These are phyloP conservation scores for Asterella californica DNA, from an alignment of 225 moss, liverwort and hornwort species.

Conservation along the genomic window DNA sequence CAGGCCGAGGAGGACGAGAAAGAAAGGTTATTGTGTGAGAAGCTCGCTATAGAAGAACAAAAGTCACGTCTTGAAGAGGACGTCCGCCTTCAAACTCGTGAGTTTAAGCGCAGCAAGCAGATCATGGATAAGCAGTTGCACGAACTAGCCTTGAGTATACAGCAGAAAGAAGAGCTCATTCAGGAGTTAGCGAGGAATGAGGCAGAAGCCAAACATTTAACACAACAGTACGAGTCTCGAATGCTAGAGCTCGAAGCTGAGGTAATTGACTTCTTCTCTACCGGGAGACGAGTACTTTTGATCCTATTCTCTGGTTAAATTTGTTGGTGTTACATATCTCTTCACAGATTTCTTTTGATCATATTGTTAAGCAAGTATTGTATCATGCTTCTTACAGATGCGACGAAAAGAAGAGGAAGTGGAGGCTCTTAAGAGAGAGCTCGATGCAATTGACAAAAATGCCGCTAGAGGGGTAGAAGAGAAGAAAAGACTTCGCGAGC, in stretches of 20 bases:
- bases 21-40: constrained; percentile 51
- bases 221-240: constrained; percentile 61
- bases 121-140: constrained; percentile 85
- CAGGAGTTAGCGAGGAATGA: constrained; percentile 69
- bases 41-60: constrained; percentile 72
- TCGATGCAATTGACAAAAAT: constrained; percentile 72
- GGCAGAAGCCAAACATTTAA: constrained; percentile 69
- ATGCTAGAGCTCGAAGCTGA: constrained; percentile 86
- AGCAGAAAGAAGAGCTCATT: constrained; percentile 70
- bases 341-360: background rate
- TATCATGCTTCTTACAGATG: constrained; percentile 44
- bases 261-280: constrained; percentile 35
- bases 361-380: background rate
- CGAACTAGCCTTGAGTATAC: constrained; percentile 70
- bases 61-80: constrained; percentile 70
- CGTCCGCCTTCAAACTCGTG: constrained; percentile 58
- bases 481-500: constrained; percentile 62
- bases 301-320: background rate
- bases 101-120: constrained; percentile 77
- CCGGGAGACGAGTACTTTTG: background rate
- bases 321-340: too few relatives aligned
- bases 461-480: constrained; percentile 61
- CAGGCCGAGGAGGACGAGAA: constrained; percentile 74
- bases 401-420: constrained; percentile 73
- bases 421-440: constrained; percentile 65